phyloP scores from a whole-genome alignment of 2,329 filamentous ascomycete species.

The Pseudocercospora crystallina region DNA sequence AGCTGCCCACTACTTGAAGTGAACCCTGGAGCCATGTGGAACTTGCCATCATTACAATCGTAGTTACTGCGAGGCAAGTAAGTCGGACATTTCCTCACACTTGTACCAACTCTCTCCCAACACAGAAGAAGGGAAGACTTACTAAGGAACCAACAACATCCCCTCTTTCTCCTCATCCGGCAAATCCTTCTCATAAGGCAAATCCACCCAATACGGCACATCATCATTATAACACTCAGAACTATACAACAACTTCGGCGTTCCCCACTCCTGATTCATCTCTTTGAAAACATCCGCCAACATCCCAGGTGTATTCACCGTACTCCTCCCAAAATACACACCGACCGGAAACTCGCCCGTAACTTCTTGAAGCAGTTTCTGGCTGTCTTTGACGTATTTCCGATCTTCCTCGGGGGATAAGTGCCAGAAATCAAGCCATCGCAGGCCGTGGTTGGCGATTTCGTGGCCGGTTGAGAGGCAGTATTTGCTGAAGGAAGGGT shows the following conservation, averaged over 20 bases:
- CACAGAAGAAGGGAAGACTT: background rate
- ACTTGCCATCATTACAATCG: slow-evolving; percentile 46
- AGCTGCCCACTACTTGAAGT: slow-evolving; percentile 39
- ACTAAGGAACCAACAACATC: slow-evolving; percentile 35
- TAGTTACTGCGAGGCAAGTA: slow-evolving; percentile 23
- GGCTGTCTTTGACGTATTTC: slow-evolving; percentile 47
- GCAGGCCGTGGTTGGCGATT: slow-evolving; percentile 43
- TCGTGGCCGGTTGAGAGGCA: slow-evolving; percentile 44
- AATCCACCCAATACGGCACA: slow-evolving; percentile 56
- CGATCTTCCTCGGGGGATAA: slow-evolving; percentile 48
- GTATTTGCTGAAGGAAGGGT: slow-evolving; percentile 42
- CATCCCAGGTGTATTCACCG: slow-evolving; percentile 47
- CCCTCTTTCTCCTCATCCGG: slow-evolving; percentile 39
- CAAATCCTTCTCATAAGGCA: slow-evolving; percentile 48
- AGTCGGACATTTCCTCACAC: background rate
- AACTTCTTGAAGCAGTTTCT: slow-evolving; percentile 42
- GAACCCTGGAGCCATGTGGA: slow-evolving; percentile 47
- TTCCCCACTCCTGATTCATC: slow-evolving; percentile 42
- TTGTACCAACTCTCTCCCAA: background rate
- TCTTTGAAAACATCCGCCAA: slow-evolving; percentile 54
- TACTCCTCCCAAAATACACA: slow-evolving; percentile 52
- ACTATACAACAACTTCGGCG: slow-evolving; percentile 48
- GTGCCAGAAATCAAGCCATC: slow-evolving; percentile 47
- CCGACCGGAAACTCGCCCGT: slow-evolving; percentile 50
- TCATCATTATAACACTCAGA: slow-evolving; percentile 57